These are phyloP conservation scores for Diutina scorzettiae DNA, from an alignment of 1,139 yeast species.

Conservation along the genomic window DNA sequence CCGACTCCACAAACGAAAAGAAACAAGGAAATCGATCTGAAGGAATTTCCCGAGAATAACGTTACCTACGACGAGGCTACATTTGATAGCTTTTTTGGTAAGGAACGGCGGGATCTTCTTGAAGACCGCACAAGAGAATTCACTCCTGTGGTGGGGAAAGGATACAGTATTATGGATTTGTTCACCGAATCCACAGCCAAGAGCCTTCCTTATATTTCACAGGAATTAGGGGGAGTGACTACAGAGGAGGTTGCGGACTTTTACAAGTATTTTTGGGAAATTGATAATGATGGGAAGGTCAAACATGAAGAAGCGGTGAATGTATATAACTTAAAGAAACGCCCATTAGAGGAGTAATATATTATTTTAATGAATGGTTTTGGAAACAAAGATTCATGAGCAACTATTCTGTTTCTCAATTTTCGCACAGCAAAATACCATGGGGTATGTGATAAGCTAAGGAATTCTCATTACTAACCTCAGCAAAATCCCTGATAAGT, in stretches of 20 bases:
- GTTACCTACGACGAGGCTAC: background rate
- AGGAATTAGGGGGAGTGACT: background rate
- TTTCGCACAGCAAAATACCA: background rate
- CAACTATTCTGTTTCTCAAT: too few relatives aligned
- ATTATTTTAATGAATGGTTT: too few relatives aligned
- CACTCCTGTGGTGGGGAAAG: background rate
- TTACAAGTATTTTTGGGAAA: background rate
- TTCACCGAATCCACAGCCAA: background rate
- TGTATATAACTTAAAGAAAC: background rate
- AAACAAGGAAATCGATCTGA: constrained; percentile 57
- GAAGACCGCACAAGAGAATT: background rate
- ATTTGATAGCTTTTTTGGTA: background rate
- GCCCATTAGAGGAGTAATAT: background rate
- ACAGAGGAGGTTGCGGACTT: background rate
- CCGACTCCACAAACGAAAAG: constrained; percentile 73
- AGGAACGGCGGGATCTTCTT: background rate
- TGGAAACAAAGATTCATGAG: too few relatives aligned
- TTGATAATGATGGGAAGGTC: background rate
- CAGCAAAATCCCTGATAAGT: constrained; percentile 1
- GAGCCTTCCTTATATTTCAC: background rate
- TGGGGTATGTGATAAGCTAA: background rate
- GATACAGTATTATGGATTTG: background rate
- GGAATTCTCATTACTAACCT: background rate
- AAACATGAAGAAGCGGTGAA: background rate
- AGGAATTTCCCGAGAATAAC: constrained; percentile 42